Evolutionary conservation across 169 alveolate genomes (phyloP).

Genomic region (Ichthyophthirius multifiliis): DNA sequence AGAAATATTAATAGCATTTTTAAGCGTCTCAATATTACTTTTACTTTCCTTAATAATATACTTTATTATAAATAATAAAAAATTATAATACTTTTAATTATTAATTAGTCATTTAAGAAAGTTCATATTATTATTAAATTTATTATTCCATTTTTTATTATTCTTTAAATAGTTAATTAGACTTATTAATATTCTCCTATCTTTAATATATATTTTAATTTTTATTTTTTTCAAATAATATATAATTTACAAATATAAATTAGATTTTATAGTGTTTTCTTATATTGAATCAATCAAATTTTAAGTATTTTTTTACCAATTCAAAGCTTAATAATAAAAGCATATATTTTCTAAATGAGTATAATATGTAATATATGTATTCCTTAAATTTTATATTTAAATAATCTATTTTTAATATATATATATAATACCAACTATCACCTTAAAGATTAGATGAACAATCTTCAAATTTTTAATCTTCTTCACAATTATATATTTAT

Average conservation of each 20-base stretch:
- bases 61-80: background rate
- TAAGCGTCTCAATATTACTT: background rate
- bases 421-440: background rate
- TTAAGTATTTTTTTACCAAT: conserved; percentile 4
- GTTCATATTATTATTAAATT: background rate
- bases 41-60: background rate
- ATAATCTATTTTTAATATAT: background rate
- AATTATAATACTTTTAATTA: background rate
- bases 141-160: background rate
- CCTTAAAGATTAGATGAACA: background rate
- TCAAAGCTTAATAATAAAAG: background rate
- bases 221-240: background rate
- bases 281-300: background rate
- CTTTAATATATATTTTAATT: background rate
- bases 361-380: background rate
- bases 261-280: background rate
- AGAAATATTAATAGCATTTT: background rate
- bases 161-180: background rate
- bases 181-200: background rate
- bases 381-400: background rate
- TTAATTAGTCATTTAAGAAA: background rate
- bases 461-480: background rate
- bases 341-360: background rate
- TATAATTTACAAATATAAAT: background rate
- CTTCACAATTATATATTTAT: background rate